phyloP scores from a whole-genome alignment of 192 early-diverging fungal species.

The Dissophora ornata region DNA sequence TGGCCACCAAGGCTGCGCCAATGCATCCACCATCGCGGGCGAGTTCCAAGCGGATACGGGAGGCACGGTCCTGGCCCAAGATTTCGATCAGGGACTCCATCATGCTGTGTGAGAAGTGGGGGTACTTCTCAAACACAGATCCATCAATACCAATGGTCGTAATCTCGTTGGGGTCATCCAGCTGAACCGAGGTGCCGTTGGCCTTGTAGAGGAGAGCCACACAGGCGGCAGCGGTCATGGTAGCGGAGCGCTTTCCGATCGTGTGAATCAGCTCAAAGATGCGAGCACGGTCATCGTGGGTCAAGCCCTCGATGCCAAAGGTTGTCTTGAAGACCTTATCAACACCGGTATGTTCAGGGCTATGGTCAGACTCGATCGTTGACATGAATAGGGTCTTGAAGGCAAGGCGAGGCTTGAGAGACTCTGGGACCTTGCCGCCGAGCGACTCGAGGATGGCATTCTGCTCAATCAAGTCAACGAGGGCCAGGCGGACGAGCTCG shows the following conservation, averaged over 20 bases:
- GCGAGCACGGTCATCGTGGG: conserved; percentile 76
- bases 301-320: conserved; percentile 60
- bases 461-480: conserved; percentile 85
- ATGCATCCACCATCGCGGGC: conserved; percentile 85
- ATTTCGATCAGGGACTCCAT: conserved; percentile 77
- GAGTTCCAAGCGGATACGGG: conserved; percentile 73
- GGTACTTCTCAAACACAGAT: conserved; percentile 91
- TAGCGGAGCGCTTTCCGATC: conserved; percentile 75
- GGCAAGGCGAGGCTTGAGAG: conserved; percentile 73
- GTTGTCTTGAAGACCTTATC: conserved; percentile 74
- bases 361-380: conserved; percentile 71
- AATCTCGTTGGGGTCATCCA: conserved; percentile 42
- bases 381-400: conserved; percentile 86
- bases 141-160: conserved; percentile 92
- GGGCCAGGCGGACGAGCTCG: conserved; percentile 84
- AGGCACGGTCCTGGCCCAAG: conserved; percentile 79
- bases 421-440: conserved; percentile 62
- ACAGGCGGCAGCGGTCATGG: conserved; percentile 84
- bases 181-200: conserved; percentile 66
- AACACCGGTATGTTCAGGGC: conserved; percentile 65
- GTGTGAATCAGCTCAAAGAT: conserved; percentile 74
- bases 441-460: conserved; percentile 84
- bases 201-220: conserved; percentile 65
- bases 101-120: conserved; percentile 84
- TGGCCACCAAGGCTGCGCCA: conserved; percentile 82